Evolutionary conservation across 208 protist genomes (phyloP).

Genomic region (Herpetomonas samuelpessoai): DNA sequence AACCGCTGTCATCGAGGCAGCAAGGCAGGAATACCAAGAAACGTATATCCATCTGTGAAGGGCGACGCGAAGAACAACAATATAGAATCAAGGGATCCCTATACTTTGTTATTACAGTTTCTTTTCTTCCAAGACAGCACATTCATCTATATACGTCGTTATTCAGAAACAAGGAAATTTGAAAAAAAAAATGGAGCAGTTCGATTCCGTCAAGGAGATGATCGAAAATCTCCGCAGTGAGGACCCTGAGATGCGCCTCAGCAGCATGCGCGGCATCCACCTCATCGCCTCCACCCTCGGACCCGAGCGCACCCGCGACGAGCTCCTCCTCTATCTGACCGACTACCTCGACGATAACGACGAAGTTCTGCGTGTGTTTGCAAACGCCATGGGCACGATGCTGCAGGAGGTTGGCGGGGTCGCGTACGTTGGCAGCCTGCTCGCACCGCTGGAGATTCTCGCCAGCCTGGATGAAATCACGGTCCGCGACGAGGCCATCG

Average conservation of each 20-base stretch:
- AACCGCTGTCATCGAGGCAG: too few species aligned
- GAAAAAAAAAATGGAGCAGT: conserved; percentile 71
- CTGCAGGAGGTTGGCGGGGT: conserved; percentile 95
- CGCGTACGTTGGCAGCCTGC: conserved; percentile 86
- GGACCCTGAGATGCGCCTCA: conserved; percentile 95
- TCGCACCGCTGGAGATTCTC: conserved; percentile 95
- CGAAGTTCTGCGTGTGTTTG: conserved; percentile 97
- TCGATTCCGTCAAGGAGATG: conserved; percentile 95
- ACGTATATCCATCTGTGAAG: too few species aligned
- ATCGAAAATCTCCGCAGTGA: conserved; percentile 97
- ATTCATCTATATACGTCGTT: conserved; percentile 4
- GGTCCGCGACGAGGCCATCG: conserved; percentile 96
- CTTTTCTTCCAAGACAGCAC: conserved; percentile 1
- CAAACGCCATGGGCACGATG: conserved; percentile 97
- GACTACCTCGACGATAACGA: conserved; percentile 99
- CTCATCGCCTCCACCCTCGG: conserved; percentile 97
- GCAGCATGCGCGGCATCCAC: conserved; percentile 95
- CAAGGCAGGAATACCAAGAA: too few species aligned
- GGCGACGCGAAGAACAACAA: too few species aligned
- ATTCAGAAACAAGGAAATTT: neutral
- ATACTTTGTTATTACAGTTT: neutral
- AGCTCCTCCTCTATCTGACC: conserved; percentile 97
- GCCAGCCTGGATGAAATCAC: conserved; percentile 96
- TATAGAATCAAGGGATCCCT: conserved; percentile 1
- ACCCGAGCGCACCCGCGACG: conserved; percentile 93